Base-by-base conservation (phyloP, 1,284 basidiomycete genomes). In the Salmacisia buchloeana region DNA sequence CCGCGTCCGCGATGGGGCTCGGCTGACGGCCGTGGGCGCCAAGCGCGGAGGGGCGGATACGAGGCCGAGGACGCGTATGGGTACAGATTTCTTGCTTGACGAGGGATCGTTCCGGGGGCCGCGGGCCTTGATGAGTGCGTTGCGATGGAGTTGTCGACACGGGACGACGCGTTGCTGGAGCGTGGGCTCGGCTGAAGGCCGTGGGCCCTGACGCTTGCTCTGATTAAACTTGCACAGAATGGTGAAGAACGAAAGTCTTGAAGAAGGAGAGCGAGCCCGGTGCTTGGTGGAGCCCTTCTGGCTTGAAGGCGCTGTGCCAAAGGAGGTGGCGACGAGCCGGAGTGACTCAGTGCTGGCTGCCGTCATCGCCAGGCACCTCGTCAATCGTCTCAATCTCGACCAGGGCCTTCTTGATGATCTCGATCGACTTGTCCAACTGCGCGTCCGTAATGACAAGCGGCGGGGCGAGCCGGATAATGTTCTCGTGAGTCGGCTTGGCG, bases 381-480 rank as follows among this genome's bases (percentile, higher is more conserved):
- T 79, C 77, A 29, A 79, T 35, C 25, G 60, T 52, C 80, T 97
- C 94, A 58, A 97, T 84, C 77, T 96, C 92, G 21, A 82, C 79
- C 57, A 97, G 82, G 41, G 87, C 88, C 72, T 90, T 84, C 46
- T 85, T 85, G 75, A 98, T 93, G 63, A 91, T 87, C 62, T 82
- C 81, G 15, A 97, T 84, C 18, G 88, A 89, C 80, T 86, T 87
- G 79, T 84, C 82, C 62, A 97, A 78, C 68, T 97, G 92, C 41
- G 86, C 87, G 76, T 97, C 91, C 23, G 85, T 84, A 68, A 98
- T 97, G 63, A 97, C 92, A 49, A 98, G 82, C 0, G 94, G 94
- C 2, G 94, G 94, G 0, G 94, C 91, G 75, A 98, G 93, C 35
- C 94, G 90, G 71, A 98, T 92, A 89, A 92, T 92, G 81, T 97